phyloP scores from a whole-genome alignment of 768 basidiomycete genomes.

The Boletus rex-veris region DNA sequence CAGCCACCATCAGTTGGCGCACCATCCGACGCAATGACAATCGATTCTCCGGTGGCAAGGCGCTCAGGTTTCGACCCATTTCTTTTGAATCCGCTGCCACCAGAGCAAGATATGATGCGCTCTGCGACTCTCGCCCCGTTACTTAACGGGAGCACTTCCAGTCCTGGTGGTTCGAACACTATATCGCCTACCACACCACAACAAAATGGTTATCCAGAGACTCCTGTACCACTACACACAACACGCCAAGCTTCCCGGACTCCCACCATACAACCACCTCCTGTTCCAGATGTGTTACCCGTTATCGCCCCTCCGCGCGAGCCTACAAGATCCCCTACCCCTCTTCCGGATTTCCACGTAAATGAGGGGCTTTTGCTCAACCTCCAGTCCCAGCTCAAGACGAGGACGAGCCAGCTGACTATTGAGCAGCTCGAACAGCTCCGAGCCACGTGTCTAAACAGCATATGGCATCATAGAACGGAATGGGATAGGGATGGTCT shows the following conservation, averaged over 20 bases:
- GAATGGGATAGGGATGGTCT: conserved; percentile 82
- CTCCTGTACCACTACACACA: conserved; percentile 3
- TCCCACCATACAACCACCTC: conserved; percentile 2
- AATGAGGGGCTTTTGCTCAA: conserved; percentile 46
- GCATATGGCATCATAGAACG: conserved; percentile 75
- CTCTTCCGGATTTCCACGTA: conserved; percentile 75
- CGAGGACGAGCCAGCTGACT: conserved; percentile 56
- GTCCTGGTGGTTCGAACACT: background rate
- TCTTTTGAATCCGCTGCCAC: conserved; percentile 51
- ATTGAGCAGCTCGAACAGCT: conserved; percentile 94
- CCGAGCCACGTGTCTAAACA: conserved; percentile 74
- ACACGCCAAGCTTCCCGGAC: conserved; percentile 4
- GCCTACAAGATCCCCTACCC: conserved; percentile 61
- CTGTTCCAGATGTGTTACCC: conserved; percentile 21
- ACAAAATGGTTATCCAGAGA: conserved; percentile 9
- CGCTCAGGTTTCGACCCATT: conserved; percentile 47
- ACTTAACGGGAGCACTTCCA: conserved; percentile 20
- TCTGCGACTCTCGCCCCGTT: conserved; percentile 22
- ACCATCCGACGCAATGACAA: conserved; percentile 32
- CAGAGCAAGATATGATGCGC: conserved; percentile 26
- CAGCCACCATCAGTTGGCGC: background rate
- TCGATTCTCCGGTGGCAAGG: conserved; percentile 35
- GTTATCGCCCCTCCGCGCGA: conserved; percentile 30
- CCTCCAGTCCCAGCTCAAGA: conserved; percentile 48
- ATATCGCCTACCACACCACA: conserved; percentile 5